Evolutionary conservation across 192 early-diverging fungal genomes (phyloP), one percentile per base, ranked within the genome.

Genomic region (Mortierella claussenii): DNA sequence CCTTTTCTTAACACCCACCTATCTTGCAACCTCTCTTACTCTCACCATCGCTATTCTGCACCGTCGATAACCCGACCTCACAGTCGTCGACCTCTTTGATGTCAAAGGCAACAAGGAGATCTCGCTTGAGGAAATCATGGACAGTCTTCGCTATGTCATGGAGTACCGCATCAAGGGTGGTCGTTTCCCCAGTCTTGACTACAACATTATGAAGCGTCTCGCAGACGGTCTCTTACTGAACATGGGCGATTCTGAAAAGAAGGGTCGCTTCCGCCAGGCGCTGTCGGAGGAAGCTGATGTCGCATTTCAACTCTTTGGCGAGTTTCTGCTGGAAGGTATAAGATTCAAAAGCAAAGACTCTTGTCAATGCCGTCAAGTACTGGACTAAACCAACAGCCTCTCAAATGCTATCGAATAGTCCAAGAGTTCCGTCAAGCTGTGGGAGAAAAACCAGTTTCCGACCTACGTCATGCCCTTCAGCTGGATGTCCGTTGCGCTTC

Each of bases 231-330:
- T 98, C 60, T 68, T 98, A 53, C 79, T 94, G 48, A 90, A 94
- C 52, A 95, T 91, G 86, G 82, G 83, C 7, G 82, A 90, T 28
- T 73, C 68, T 26, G 79, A 86, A 48, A 76, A 67, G 53, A 91
- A 91, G 32, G 85, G 85, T 28, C 80, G 92, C 31, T 64, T 95
- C 48, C 68, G 85, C 34, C 83, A 83, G 48, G 68, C 67, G 10
- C 80, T 90, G 18, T 91, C 95, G 2, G 80, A 85, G 40, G 94
- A 95, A 30, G 92, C 96, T 12, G 88, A 95, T 63, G 82, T 90
- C 18, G 94, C 96, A 18, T 97, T 97, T 80, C 88, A 86, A 32
- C 84, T 98, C 48, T 96, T 98, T 90, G 97, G 94, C 24, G 95
- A 97, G 82, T 97, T 98, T 70, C 66, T 97, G 31, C 90, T 95